Evolutionary conservation across 2,329 filamentous ascomycete species (phyloP).

Genomic region (Neofusicoccum laricinum): DNA sequence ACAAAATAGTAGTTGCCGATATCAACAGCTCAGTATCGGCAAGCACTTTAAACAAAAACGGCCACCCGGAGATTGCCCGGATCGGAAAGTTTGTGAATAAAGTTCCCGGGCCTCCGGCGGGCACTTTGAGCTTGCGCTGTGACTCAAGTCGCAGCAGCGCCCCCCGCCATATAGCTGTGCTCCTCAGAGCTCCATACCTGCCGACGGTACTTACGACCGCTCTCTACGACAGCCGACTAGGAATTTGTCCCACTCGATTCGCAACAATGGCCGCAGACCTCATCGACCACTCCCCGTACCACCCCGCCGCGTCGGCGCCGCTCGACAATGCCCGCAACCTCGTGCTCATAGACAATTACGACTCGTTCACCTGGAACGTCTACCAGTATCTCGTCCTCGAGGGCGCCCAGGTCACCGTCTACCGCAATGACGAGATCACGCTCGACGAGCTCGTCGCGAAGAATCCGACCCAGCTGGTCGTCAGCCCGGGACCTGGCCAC

Average conservation of each 20-base stretch:
- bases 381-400: slow-evolving; percentile 98
- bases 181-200: not conserved
- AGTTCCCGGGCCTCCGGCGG: not conserved
- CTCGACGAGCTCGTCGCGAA: slow-evolving; percentile 78
- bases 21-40: no score
- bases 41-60: no score
- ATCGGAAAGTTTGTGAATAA: not conserved
- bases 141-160: not conserved
- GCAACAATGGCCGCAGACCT: slow-evolving; percentile 48
- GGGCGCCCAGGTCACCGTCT: slow-evolving; percentile 84
- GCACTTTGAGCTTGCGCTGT: not conserved
- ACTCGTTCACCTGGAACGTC: slow-evolving; percentile 99
- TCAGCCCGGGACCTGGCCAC: slow-evolving; percentile 94
- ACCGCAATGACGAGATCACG: slow-evolving; percentile 87
- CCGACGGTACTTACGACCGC: not conserved
- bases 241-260: not conserved
- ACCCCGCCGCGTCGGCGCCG: slow-evolving; percentile 70
- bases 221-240: not conserved
- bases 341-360: slow-evolving; percentile 97
- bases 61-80: not conserved
- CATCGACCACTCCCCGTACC: slow-evolving; percentile 81
- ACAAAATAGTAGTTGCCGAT: no score
- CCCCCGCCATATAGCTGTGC: not conserved
- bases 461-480: slow-evolving; percentile 87
- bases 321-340: slow-evolving; percentile 83